Percentiles rank a stretch among this genome's conserved stretches.
Conservation (phyloP, 225 moss, liverwort and hornwort genomes). For the Pseudisothecium myosuroides region DNA sequence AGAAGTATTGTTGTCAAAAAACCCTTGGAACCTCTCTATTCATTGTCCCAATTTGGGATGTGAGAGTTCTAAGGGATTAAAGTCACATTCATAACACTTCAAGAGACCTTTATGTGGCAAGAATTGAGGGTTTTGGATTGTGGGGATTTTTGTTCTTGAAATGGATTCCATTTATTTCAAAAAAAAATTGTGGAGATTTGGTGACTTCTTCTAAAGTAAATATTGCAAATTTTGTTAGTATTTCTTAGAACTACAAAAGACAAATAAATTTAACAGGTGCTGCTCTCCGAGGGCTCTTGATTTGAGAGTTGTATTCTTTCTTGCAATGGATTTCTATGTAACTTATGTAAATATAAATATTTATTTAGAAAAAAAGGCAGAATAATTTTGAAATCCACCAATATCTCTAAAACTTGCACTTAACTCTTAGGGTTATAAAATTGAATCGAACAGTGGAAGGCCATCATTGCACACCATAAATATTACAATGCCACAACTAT, state of each 20-base stretch:
- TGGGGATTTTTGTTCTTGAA: no score
- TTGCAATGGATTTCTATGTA: not conserved
- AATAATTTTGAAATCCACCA: not conserved
- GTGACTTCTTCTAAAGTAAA: not conserved
- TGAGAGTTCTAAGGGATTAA: fast-evolving
- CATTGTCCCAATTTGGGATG: not conserved
- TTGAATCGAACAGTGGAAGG: not conserved
- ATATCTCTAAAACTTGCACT: no score
- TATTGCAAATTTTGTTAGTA: not conserved
- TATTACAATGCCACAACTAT: not conserved
- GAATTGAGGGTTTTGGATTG: fast-evolving
- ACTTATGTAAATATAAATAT: not conserved
- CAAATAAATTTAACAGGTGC: not conserved
- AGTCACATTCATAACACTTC: not conserved
- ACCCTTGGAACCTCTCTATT: fast-evolving
- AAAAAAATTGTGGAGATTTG: no score
- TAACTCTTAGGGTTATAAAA: not conserved
- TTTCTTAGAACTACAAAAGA: not conserved
- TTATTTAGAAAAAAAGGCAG: no score
- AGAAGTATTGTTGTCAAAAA: not conserved
- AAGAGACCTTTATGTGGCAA: fast-evolving
- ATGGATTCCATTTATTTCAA: no score
- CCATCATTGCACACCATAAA: not conserved
- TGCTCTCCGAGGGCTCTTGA: not conserved
- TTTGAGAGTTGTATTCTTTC: no score